Base-by-base conservation (phyloP, 768 basidiomycete species). In the Termitomyces sp. region DNA sequence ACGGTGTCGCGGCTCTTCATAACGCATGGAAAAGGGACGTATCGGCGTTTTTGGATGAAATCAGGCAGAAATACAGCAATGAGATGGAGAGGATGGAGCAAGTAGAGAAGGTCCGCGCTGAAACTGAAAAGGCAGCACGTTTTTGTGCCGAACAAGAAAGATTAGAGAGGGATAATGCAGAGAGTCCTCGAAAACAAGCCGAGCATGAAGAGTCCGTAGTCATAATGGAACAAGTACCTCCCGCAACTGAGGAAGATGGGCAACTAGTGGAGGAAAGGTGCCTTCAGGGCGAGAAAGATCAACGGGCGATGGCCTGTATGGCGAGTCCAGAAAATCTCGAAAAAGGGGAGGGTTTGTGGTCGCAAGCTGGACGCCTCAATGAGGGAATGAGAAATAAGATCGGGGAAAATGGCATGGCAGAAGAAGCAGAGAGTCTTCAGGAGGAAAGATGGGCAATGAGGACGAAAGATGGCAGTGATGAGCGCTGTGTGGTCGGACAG, bases 1-100 rank as follows among this genome's bases (percentile, higher is more conserved):
- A 85, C 62, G 80, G 84, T 59, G 71, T 76, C 0, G 82, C 85
- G 60, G 59, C 74, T 18, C 76, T 73, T 43, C 70, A 83, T 49
- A 75, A 69, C 38, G 67, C 71, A 0, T 88, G 83, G 81, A 67
- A 74, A 41, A 77, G 82, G 56, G 74, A 74, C 57, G 59, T 74
- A 26, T 71, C 72, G 20, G 58, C 72, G 38, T 74, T 84, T 36
- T 71, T 73, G 51, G 67, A 71, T 38, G 67, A 74, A 49, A 65
- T 84, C 46, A 57, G 69, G 26, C 75, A 78, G 32, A 75, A 78
- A 2, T 71, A 75, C 54, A 71, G 68, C n/a, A 66, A 66, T 2
- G 84, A 83, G 55, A 68, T 67, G 3, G 61, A 71, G 49, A 74
- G 78, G 50, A 65, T 76, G 28, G 74, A 79, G 46, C 70, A 65